Percentiles rank a stretch among this genome's conserved stretches.
phyloP scores from a whole-genome alignment of 2,329 filamentous ascomycete species.

The Aspergillus carbonarius region DNA sequence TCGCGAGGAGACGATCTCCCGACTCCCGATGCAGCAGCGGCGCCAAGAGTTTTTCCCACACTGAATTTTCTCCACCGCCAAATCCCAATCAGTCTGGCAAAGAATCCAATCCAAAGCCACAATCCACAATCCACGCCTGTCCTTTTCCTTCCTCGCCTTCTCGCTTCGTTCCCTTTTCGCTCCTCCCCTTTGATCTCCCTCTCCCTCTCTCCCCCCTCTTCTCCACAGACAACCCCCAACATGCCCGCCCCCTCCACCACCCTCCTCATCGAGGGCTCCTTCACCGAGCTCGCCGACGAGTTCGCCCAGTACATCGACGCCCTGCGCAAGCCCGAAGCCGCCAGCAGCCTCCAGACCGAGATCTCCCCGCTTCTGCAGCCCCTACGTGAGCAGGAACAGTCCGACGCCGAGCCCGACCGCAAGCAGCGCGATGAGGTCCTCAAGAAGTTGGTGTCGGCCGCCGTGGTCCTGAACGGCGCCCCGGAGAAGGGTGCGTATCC shows the following conservation, averaged over 20 bases:
- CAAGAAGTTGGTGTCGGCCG: conserved; percentile 82
- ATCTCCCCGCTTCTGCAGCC: conserved; percentile 67
- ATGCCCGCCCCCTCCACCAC: conserved; percentile 64
- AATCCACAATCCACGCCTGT: conserved; percentile 5
- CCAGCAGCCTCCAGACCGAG: conserved; percentile 57
- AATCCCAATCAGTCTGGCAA: conserved; percentile 17
- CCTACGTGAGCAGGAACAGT: conserved; percentile 54
- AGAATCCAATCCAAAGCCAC: conserved; percentile 17
- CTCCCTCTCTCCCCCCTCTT: conserved; percentile 11
- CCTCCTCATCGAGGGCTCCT: conserved; percentile 81
- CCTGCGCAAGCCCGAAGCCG: conserved; percentile 66
- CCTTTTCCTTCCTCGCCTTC: neutral
- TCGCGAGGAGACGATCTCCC: neutral
- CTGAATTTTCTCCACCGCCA: conserved; percentile 44
- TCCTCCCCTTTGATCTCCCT: neutral
- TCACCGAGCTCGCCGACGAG: conserved; percentile 89
- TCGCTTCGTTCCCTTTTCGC: conserved; percentile 12
- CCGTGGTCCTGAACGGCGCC: conserved; percentile 72
- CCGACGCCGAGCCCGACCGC: conserved; percentile 53
- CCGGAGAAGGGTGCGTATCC: conserved; percentile 72
- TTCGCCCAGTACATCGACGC: conserved; percentile 91
- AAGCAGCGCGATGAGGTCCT: conserved; percentile 78
- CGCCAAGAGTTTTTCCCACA: conserved; percentile 44
- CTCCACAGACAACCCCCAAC: conserved; percentile 16
- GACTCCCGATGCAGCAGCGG: conserved; percentile 10